These are phyloP conservation scores for Pythium monospermum DNA, from an alignment of 352 stramenopile genomes.

Conservation along the genomic window DNA sequence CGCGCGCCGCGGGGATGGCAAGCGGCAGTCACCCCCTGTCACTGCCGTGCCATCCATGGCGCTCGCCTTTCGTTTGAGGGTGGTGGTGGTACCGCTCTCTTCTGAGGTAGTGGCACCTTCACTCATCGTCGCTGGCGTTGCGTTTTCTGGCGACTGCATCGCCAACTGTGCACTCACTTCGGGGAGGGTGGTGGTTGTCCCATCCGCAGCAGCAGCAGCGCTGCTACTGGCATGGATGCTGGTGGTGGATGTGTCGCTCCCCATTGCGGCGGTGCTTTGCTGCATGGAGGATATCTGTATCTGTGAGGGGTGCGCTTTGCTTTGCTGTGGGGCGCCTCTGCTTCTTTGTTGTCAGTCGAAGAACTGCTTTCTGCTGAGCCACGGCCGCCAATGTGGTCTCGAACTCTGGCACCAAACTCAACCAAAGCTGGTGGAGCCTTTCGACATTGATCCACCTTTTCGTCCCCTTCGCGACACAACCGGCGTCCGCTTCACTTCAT, in stretches of 20 bases:
- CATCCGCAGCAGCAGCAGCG: too few relatives aligned
- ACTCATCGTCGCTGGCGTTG: too few relatives aligned
- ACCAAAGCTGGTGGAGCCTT: slow-evolving; percentile 25
- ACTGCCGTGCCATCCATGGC: too few relatives aligned
- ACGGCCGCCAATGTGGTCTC: slow-evolving; percentile 21
- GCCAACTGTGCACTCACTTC: too few relatives aligned
- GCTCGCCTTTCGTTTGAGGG: too few relatives aligned
- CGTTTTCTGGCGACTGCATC: too few relatives aligned
- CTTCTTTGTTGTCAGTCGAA: slow-evolving; percentile 8
- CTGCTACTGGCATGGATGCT: not conserved
- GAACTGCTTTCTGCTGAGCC: slow-evolving; percentile 13
- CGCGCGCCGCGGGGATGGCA: not conserved
- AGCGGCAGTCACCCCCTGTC: too few relatives aligned
- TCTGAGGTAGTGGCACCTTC: too few relatives aligned
- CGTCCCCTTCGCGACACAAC: slow-evolving; percentile 10
- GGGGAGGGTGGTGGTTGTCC: too few relatives aligned
- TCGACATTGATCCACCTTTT: slow-evolving; percentile 28
- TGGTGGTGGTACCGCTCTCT: too few relatives aligned
- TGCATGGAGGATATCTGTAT: too few relatives aligned
- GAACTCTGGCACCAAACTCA: slow-evolving; percentile 19
- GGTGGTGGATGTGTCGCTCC: not conserved
- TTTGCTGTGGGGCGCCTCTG: not conserved
- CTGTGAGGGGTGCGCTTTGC: too few relatives aligned
- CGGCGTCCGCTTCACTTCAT: slow-evolving; percentile 3
- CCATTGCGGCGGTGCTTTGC: not conserved